These are phyloP conservation scores for Cadophora malorum DNA, from an alignment of 2,329 filamentous ascomycete genomes.

Conservation along the genomic window DNA sequence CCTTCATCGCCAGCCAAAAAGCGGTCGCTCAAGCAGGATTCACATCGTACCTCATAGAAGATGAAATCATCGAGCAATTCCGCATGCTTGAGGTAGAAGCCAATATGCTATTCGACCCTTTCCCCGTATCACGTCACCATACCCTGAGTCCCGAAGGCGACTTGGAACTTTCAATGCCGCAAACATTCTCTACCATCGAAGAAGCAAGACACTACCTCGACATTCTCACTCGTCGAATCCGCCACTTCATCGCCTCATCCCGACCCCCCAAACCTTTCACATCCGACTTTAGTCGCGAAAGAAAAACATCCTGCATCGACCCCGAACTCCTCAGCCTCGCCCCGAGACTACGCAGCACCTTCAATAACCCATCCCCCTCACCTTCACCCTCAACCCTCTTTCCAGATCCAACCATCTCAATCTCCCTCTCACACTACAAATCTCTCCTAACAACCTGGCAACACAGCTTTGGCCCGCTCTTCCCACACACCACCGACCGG, in stretches of 20 bases:
- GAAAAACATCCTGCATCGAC: neutral
- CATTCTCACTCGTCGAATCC: slow-evolving; percentile 15
- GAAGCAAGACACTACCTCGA: slow-evolving; percentile 22
- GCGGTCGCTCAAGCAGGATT: neutral
- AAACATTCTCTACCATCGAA: slow-evolving; percentile 4
- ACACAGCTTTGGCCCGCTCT: neutral
- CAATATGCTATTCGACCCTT: slow-evolving; percentile 2
- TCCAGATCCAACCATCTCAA: neutral
- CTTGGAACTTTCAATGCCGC: slow-evolving; percentile 12
- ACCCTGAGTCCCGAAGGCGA: neutral
- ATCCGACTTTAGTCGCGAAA: neutral
- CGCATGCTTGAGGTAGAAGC: slow-evolving; percentile 20
- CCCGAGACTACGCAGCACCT: neutral
- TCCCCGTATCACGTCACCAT: neutral
- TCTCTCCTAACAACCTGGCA: neutral
- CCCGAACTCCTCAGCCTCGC: neutral
- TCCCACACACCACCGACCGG: neutral
- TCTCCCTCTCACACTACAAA: neutral
- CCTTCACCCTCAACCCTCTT: neutral
- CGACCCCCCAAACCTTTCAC: neutral
- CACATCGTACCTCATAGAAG: slow-evolving; percentile 11
- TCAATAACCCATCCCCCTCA: neutral
- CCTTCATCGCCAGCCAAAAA: neutral
- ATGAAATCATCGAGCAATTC: slow-evolving; percentile 22
- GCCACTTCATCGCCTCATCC: slow-evolving; percentile 12